Base-by-base conservation (phyloP, 2,329 filamentous ascomycete species). In the Talaromyces sp. region DNA sequence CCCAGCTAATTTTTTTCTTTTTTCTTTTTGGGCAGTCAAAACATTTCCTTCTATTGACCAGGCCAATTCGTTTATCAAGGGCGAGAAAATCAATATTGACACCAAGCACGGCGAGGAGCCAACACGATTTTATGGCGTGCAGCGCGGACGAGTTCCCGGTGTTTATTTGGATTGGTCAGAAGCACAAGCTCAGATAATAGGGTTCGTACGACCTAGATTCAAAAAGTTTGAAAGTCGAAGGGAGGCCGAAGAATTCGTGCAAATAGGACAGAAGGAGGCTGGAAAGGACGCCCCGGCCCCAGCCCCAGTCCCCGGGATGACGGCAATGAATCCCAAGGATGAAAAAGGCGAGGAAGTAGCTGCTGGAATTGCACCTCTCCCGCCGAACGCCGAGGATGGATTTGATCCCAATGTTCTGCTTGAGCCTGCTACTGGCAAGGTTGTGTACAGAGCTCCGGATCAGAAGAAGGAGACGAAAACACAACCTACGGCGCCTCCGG, bases 181-280 rank as follows among this genome's bases (percentile, higher is more conserved):
- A 50, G 91, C 89, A 10, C 82, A 89, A 64, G 81, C 87, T 65
- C 89, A 94, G 65, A 91, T 95, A 64, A 85, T 82, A 34, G 91
- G 89, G 2, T 88, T 87, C 71, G 14, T 30, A 10, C 87, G 87
- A 5, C 84, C 85, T 4, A 85, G 83, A 63, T 85, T 89, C 73
- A 90, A 88, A 74, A 89, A 85, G 64, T 93, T 92, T 66, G 75
- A 78, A 4, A 89, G 85, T 1, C 81, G 83, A 30, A 82, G 81
- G 61, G 92, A 96, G 73, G 94, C 94, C 0, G 86, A 94, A 70
- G 85, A 85, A 23, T 97, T 90, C 72, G 90, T 96, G 56, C 69
- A 63, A 3, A 68, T 81, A 47, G 77, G 78, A 27, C 71, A 72
- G 30, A 14, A 60, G 28, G 44, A 64, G 60, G 64, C 12, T 61